A percentile compares a stretch with the other conserved stretches of the same genome.
These are phyloP conservation scores for Mortierella sp. DNA, from an alignment of 371 early-diverging fungal genomes.

Conservation along the genomic window DNA sequence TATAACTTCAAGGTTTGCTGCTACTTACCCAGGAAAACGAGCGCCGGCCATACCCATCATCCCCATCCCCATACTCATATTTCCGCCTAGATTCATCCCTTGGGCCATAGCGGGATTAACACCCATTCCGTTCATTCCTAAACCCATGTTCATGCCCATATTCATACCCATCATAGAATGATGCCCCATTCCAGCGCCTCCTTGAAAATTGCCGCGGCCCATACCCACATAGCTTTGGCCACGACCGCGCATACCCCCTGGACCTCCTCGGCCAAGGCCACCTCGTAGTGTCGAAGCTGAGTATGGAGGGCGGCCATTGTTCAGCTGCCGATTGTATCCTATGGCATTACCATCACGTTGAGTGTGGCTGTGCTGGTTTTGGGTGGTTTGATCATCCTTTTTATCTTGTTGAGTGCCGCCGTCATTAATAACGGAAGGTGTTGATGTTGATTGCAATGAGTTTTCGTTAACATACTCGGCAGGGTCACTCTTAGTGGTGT, in stretches of 20 bases:
- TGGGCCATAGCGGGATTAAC: constrained; percentile 21
- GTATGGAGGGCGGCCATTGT: constrained; percentile 11
- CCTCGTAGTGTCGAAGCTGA: constrained; percentile 11
- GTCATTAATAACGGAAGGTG: background rate
- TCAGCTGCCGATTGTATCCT: constrained; percentile 11
- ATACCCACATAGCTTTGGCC: constrained; percentile 21
- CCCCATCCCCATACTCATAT: constrained; percentile 38
- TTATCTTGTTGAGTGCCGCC: background rate
- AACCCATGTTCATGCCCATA: constrained; percentile 31
- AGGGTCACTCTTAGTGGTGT: background rate
- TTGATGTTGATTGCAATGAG: background rate
- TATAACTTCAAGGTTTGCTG: background rate
- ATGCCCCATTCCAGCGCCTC: constrained; percentile 19
- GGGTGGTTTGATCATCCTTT: background rate
- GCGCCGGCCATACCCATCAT: constrained; percentile 34
- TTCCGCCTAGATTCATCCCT: constrained; percentile 21
- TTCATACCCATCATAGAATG: constrained; percentile 34
- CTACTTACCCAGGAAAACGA: constrained; percentile 37
- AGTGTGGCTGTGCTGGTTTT: background rate
- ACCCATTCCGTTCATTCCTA: constrained; percentile 23
- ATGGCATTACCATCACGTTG: constrained; percentile 13
- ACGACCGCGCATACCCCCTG: constrained; percentile 23
- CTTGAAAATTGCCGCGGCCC: constrained; percentile 32
- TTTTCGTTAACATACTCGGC: background rate
- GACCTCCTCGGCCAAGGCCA: constrained; percentile 26